Conservation (phyloP, 106 monocot genomes). For the Vanilla planifolia region DNA sequence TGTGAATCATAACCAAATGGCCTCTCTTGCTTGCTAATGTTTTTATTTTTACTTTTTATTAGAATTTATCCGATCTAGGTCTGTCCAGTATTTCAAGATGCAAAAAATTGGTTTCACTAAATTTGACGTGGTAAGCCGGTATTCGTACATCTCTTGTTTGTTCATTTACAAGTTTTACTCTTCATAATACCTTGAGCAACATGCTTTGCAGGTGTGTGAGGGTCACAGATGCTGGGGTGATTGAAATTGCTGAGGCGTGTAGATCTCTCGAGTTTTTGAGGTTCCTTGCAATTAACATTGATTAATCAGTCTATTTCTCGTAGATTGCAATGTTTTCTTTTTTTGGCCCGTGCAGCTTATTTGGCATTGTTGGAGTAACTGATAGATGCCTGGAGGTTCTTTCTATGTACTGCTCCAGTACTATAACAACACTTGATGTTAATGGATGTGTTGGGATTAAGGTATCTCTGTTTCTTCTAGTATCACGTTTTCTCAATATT, state of each 20-base stretch:
- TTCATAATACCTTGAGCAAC: not conserved
- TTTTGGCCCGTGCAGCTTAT: constrained; percentile 48
- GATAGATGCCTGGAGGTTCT: constrained; percentile 65
- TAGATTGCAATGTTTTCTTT: not conserved
- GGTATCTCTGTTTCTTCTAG: constrained; percentile 22
- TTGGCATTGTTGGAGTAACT: constrained; percentile 90
- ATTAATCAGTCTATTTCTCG: not conserved
- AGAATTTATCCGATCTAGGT: constrained; percentile 83
- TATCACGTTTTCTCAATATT: not conserved
- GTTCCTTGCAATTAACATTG: constrained; percentile 19
- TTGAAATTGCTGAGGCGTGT: constrained; percentile 62
- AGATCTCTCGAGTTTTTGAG: constrained; percentile 79
- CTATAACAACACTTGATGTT: constrained; percentile 82
- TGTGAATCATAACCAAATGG: not conserved
- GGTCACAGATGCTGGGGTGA: constrained; percentile 62
- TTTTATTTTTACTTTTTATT: too few species aligned
- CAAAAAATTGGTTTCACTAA: constrained; percentile 57
- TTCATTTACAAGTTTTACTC: not conserved
- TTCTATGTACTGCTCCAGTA: constrained; percentile 51
- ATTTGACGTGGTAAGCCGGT: constrained; percentile 77
- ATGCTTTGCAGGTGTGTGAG: constrained; percentile 70
- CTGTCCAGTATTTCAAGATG: constrained; percentile 62
- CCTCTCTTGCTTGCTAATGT: too few species aligned
- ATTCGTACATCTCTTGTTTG: not conserved
- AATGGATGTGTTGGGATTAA: constrained; percentile 90